phyloP scores from a whole-genome alignment of 2,329 filamentous ascomycete species.

The Thielaviopsis musarum region DNA sequence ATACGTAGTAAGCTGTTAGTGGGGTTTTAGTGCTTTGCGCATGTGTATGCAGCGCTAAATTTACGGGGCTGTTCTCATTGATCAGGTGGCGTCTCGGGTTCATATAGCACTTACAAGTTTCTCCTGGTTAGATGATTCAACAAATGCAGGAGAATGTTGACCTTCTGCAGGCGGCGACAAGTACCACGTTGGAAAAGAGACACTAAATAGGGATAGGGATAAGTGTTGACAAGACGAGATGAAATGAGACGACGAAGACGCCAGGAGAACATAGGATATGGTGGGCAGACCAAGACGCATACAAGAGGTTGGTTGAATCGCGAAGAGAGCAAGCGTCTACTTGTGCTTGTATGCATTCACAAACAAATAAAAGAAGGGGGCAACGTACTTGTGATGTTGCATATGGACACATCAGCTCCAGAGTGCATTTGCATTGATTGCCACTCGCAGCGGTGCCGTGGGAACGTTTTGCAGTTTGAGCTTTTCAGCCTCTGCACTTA shows the following conservation, averaged over 20 bases:
- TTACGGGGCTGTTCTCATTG: background rate
- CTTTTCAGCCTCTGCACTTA: background rate
- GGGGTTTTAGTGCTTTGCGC: background rate
- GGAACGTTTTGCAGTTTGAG: too few relatives aligned
- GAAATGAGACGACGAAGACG: background rate
- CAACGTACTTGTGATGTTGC: too few relatives aligned
- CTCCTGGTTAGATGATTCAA: background rate
- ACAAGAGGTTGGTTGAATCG: background rate
- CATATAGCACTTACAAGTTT: background rate
- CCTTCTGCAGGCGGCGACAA: background rate
- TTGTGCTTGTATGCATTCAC: too few relatives aligned
- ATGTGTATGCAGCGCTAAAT: background rate
- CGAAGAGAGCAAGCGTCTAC: background rate
- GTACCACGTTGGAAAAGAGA: background rate
- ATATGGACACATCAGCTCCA: too few relatives aligned
- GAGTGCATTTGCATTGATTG: too few relatives aligned
- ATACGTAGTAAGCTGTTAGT: background rate
- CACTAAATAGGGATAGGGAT: background rate
- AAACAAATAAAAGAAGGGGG: too few relatives aligned
- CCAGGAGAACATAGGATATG: background rate
- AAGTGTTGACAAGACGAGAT: background rate
- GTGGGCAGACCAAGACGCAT: background rate
- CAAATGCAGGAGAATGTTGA: background rate
- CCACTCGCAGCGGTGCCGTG: too few relatives aligned
- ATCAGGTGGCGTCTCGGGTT: background rate